Evolutionary conservation across 2,329 filamentous ascomycete genomes (phyloP), one percentile per base, ranked within the genome.

Genomic region (Epichloe glyceriae): DNA sequence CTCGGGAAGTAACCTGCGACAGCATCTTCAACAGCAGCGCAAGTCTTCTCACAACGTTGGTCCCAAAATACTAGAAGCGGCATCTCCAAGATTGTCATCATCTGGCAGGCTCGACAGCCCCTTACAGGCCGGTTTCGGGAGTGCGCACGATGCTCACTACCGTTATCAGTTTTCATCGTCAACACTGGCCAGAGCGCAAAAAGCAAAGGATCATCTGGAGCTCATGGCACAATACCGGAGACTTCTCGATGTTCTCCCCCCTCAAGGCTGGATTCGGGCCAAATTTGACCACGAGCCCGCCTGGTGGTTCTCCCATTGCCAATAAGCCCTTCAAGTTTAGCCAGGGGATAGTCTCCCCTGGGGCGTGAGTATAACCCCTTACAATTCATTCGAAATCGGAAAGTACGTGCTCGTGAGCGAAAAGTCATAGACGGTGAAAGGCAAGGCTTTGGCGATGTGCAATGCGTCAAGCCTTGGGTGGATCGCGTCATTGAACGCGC

Each of bases 351-450:
- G 52, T 53, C 20, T 55, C 47, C 69, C 52, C 65, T 83, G 7
- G 85, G 86, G 4, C 82, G 90, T 49, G 70, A 74, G 2, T 97
- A 97, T 64, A 95, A 98, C 63, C 93, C 91, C 4, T 69, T 98
- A 22, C 93, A 97, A 65, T 88, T 88, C 58, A 86, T 97, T 50
- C 83, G 93, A 19, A 97, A 98, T 62, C 79, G 91, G 46, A 91
- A 90, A 63, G 79, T 93, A 12, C 78, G 93, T 55, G 84, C 85
- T 26, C 79, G 90, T 15, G 87, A 94, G 67, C 79, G 87, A 40
- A 83, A 79, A 56, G 69, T 77, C 0, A 83, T 95, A 35, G 80
- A 93, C 59, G 82, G 86, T 15, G 82, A 88, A 54, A 73, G 75
- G 1, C 83, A 86, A 57, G 87, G 86, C 1, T 97, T 94, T 71